Conservation (phyloP, 139 green algal species). For the Ettlia oleoabundans region DNA sequence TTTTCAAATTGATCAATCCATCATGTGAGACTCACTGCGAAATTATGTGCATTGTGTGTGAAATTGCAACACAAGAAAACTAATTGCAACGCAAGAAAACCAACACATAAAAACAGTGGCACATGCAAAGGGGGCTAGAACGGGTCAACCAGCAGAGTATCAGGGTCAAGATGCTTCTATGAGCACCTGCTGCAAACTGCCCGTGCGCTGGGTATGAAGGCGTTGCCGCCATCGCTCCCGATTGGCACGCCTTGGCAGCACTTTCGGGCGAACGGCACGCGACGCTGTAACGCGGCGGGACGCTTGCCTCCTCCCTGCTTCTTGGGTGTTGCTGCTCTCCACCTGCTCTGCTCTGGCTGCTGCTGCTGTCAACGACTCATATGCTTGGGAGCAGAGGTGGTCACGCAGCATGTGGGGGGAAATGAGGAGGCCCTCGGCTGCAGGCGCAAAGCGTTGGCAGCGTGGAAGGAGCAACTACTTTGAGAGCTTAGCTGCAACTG, state of each 20-base stretch:
- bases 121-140: no score
- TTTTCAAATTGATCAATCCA: no score
- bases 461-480: not conserved
- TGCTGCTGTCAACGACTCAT: conserved; percentile 4
- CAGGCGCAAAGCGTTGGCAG: not conserved
- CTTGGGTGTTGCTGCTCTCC: not conserved
- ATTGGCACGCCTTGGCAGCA: not conserved
- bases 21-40: no score
- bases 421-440: conserved; percentile 46
- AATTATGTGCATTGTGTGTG: no score
- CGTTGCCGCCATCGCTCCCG: not conserved
- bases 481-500: not conserved
- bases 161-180: conserved; percentile 5
- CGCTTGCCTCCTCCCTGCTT: not conserved
- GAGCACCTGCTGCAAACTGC: conserved; percentile 20
- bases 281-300: not conserved
- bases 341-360: not conserved
- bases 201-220: not conserved
- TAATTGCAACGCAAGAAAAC: no score
- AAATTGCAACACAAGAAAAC: no score
- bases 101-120: no score
- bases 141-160: not conserved
- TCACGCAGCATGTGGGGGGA: conserved; percentile 28
- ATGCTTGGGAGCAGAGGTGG: conserved; percentile 29
- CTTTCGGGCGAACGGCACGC: no score